Evolutionary conservation across 2,329 filamentous ascomycete genomes (phyloP), one percentile per base, ranked within the genome.

Genomic region (Trichoderma cornu-damae): DNA sequence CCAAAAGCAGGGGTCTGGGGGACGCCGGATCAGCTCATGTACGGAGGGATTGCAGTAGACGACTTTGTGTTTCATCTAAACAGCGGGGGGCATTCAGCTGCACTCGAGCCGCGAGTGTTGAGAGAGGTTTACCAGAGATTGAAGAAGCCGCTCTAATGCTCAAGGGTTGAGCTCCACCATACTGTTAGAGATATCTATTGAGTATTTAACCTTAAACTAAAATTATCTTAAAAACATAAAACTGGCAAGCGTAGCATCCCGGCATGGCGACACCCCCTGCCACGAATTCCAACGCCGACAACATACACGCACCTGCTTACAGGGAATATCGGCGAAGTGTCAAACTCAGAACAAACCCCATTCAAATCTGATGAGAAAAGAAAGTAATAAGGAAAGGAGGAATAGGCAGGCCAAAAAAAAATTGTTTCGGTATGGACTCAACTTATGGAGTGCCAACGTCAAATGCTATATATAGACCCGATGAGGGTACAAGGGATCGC

Each of bases 41-140:
- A 64, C n/a, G 61, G 63, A 2, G 58, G 57, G 18, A 20, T 61
- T 6, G 56, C 46, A 1, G 50, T 60, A 4, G 60, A 64, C 50
- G 63, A 64, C 12, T 60, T 61, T 55, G 47, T 62, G 22, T 61
- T 62, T 49, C 37, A 50, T 30, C 4, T 61, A 8, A 48, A 58
- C 7, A 43, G 20, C 9, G 26, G 57, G 7, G 40, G 50, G 1
- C 26, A 24, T 8, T 43, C 50, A 12, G 53, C 47, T 6, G 46
- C 56, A 7, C 43, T 61, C 16, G 37, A 32, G 18, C 48, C 61
- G 37, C 61, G 56, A 1, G 57, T 55, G 8, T 14, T 60, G 37
- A 57, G 62, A 28, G 24, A 50, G 11, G 43, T 40, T 8, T 44
- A 52, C 24, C 18, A 34, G 42, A 43, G 18, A 20, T 16, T 32